Evolutionary conservation across 2,329 filamentous ascomycete species (phyloP).

Genomic region (Penicillium sp.): DNA sequence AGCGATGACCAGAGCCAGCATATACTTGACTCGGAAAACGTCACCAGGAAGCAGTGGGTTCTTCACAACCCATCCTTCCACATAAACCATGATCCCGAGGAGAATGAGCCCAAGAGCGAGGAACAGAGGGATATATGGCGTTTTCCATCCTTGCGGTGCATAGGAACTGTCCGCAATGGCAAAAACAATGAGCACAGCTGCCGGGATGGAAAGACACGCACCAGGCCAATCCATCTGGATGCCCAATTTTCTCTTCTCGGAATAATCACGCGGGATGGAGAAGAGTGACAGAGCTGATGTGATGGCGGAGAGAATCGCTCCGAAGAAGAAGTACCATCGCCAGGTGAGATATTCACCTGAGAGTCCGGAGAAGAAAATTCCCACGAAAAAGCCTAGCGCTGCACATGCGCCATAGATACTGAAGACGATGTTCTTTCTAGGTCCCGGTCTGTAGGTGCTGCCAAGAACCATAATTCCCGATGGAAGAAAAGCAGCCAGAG

Average conservation of each 20-base stretch:
- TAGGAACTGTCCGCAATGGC: constrained; percentile 72
- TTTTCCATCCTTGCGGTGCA: constrained; percentile 67
- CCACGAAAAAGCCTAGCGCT: constrained; percentile 51
- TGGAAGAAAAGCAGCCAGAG: constrained; percentile 68
- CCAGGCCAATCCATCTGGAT: constrained; percentile 70
- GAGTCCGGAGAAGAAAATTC: constrained; percentile 65
- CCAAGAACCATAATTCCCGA: constrained; percentile 66
- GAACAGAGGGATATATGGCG: constrained; percentile 67
- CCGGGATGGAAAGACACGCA: constrained; percentile 58
- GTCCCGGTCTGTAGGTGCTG: constrained; percentile 63
- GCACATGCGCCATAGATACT: constrained; percentile 57
- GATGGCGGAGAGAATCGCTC: constrained; percentile 52
- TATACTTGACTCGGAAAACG: constrained; percentile 67
- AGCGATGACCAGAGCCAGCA: constrained; percentile 61
- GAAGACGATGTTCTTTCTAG: constrained; percentile 66
- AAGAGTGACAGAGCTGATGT: constrained; percentile 47
- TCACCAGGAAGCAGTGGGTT: constrained; percentile 68
- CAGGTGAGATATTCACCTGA: constrained; percentile 55
- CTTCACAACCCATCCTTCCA: constrained; percentile 68
- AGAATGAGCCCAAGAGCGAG: constrained; percentile 63
- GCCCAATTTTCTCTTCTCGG: constrained; percentile 34
- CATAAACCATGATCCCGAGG: constrained; percentile 61
- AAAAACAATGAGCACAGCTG: constrained; percentile 68
- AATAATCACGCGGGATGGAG: constrained; percentile 48
- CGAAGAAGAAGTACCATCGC: constrained; percentile 69